Base-by-base conservation (phyloP, 306 rosid species). In the Crataegus laevigata region DNA sequence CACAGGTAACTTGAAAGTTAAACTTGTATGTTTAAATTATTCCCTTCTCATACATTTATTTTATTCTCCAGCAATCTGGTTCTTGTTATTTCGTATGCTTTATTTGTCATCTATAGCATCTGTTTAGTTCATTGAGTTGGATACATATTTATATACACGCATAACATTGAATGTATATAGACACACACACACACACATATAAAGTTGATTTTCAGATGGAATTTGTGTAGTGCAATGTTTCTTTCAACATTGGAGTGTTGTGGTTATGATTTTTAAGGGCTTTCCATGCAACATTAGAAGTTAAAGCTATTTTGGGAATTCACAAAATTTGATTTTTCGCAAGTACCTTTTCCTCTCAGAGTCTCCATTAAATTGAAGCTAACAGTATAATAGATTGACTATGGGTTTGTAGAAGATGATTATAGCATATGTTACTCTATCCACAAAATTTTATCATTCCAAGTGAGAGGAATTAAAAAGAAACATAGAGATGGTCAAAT, bases 1-100 rank as follows among this genome's bases (percentile, higher is more conserved):
- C 99, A 94, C 87, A 94, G 97, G 99, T 91, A 90, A 67, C 38
- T 74, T 51, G 52, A 29, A 71, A 52, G 68, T 65, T 47, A 51
- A 69, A 24, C 68, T 51, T 80, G 71, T 68, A 34, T 59, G 24
- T 59, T 79, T 82, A 26, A 38, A 17, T 50, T 29, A 21, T 72
- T 47, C 12, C 45, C 45, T 72, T 64, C 55, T 51, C 13, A 1
- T 19, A 32, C 61, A 7, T 17, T 75, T 10, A 34, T 43, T 47
- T 47, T 58, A 50, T 65, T 52, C 54, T 57, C 64, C 63, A 72
- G n/a, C 62, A 61, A 28, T 50, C 19, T 25, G 24, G 76, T 36
- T 25, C 9, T 25, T 26, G 9, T 54, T 4, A 21, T 64, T 50
- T 71, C 29, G 4, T 32, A 12, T 13, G 54, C 34, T 10, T 28